Conservation (phyloP, 2,329 filamentous ascomycete genomes). For the Alternaria gansuensis region DNA sequence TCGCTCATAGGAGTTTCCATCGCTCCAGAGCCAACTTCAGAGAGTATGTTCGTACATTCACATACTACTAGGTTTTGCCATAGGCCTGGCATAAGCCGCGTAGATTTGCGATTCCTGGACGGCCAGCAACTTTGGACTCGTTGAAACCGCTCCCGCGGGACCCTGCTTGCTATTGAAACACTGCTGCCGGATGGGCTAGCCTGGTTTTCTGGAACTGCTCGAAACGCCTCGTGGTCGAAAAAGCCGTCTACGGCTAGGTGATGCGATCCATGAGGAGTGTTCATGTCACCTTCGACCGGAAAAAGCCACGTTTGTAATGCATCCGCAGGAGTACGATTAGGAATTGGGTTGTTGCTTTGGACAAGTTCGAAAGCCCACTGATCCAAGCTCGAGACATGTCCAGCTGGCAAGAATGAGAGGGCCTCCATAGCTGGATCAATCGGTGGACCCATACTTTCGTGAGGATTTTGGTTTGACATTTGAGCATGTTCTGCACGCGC, state of each 20-base stretch:
- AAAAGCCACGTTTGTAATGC: conserved; percentile 52
- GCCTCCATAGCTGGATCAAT: conserved; percentile 52
- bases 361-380: conserved; percentile 52
- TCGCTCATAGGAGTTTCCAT: conserved; percentile 40
- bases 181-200: conserved; percentile 49
- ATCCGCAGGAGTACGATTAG: conserved; percentile 50
- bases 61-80: conserved; percentile 47
- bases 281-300: conserved; percentile 44
- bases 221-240: conserved; percentile 43
- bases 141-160: conserved; percentile 52
- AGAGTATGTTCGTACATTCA: conserved; percentile 50
- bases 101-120: conserved; percentile 42
- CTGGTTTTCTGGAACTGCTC: conserved; percentile 36
- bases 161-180: conserved; percentile 50
- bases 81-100: conserved; percentile 47
- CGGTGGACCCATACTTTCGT: conserved; percentile 48
- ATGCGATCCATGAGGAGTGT: conserved; percentile 39
- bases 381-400: conserved; percentile 48
- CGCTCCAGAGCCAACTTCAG: conserved; percentile 37
- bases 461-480: conserved; percentile 37
- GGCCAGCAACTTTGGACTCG: conserved; percentile 54
- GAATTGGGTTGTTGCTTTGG: conserved; percentile 48
- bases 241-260: conserved; percentile 45
- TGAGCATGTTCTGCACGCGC: conserved; percentile 36
- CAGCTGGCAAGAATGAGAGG: conserved; percentile 47